phyloP scores from a whole-genome alignment of 345 rosid genomes.

The Mallotus nudiflorus region DNA sequence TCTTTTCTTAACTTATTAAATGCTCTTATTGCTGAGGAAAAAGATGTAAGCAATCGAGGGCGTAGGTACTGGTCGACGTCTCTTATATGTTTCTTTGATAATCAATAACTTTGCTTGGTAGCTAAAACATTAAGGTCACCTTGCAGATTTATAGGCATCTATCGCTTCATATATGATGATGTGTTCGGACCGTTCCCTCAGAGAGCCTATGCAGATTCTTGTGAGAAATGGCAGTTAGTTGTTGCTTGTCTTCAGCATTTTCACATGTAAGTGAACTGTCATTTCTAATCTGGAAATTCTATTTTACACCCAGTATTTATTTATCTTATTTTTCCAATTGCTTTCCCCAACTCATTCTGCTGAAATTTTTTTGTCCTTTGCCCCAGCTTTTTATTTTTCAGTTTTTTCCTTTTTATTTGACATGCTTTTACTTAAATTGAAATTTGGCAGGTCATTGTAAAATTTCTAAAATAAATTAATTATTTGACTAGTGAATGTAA shows the following conservation, averaged over 20 bases:
- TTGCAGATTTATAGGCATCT: slow-evolving; percentile 90
- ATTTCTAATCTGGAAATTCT: not conserved
- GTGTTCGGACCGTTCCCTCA: slow-evolving; percentile 93
- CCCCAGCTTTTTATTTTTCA: not conserved
- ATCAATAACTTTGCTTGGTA: slow-evolving; percentile 16
- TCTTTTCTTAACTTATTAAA: slow-evolving; percentile 88
- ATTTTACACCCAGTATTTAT: not conserved
- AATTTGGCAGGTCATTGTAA: not conserved
- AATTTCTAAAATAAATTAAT: not conserved
- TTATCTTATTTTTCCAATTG: not conserved
- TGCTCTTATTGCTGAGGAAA: slow-evolving; percentile 84
- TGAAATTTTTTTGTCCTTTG: not conserved
- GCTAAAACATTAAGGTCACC: slow-evolving; percentile 26
- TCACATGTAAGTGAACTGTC: slow-evolving; percentile 63
- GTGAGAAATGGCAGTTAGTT: slow-evolving; percentile 93
- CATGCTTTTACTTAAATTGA: not conserved
- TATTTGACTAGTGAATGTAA: not conserved
- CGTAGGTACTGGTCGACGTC: slow-evolving; percentile 55
- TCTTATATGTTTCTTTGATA: slow-evolving; percentile 9
- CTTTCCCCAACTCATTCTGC: not conserved
- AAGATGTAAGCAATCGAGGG: slow-evolving; percentile 82
- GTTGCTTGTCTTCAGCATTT: slow-evolving; percentile 94
- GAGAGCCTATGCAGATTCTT: slow-evolving; percentile 91
- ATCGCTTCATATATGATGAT: slow-evolving; percentile 83
- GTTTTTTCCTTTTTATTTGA: not conserved